phyloP scores from a whole-genome alignment of 108 stramenopile genomes.

The Skeletonema menzelii region DNA sequence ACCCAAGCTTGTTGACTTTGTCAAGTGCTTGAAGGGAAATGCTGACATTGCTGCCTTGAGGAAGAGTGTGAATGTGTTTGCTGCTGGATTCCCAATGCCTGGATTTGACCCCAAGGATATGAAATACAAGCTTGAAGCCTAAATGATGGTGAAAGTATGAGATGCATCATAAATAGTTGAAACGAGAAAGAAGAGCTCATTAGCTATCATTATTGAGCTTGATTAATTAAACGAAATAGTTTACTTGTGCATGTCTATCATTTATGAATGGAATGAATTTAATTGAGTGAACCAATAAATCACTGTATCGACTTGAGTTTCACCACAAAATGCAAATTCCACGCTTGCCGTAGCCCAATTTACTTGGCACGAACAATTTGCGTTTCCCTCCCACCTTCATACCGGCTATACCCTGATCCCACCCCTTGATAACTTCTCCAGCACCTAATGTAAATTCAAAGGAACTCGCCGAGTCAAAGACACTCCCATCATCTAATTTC shows the following conservation, averaged over 20 bases:
- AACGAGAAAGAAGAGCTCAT: not conserved
- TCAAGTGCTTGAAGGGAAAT: conserved; percentile 70
- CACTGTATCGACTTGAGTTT: conserved; percentile 53
- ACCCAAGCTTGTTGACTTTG: conserved; percentile 94
- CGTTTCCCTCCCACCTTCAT: conserved; percentile 91
- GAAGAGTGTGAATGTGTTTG: conserved; percentile 74
- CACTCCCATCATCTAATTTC: conserved; percentile 63
- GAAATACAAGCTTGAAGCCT: conserved; percentile 70
- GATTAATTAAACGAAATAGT: not conserved
- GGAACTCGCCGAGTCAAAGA: conserved; percentile 64
- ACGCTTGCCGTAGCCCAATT: conserved; percentile 89
- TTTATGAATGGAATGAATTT: not conserved
- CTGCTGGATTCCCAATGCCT: conserved; percentile 97
- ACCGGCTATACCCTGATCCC: conserved; percentile 83
- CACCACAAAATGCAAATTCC: conserved; percentile 82
- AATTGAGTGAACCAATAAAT: not conserved
- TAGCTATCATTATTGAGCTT: not conserved
- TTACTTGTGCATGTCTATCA: not conserved
- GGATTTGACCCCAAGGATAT: conserved; percentile 89
- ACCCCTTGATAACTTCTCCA: conserved; percentile 89
- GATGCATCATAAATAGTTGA: not conserved
- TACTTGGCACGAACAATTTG: conserved; percentile 82
- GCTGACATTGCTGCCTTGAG: conserved; percentile 57
- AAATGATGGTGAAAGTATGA: not conserved
- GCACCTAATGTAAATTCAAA: conserved; percentile 79